phyloP scores from a whole-genome alignment of 495 filamentous ascomycete species.

The Cudoniella acicularis region DNA sequence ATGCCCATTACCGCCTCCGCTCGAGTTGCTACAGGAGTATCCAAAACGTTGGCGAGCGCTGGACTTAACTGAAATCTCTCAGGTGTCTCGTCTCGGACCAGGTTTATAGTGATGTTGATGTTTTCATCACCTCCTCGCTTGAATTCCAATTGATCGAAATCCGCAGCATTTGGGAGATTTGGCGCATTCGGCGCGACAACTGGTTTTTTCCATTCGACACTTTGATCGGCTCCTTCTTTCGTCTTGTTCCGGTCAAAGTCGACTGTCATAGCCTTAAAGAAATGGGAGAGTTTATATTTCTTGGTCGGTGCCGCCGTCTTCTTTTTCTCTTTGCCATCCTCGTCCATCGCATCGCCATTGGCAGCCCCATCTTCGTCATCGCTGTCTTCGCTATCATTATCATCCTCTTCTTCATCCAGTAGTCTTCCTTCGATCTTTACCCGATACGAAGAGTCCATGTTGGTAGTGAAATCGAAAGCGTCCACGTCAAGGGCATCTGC shows the following conservation, averaged over 20 bases:
- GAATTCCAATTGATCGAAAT: slow-evolving; percentile 91
- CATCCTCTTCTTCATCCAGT: slow-evolving; percentile 66
- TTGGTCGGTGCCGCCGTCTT: slow-evolving; percentile 37
- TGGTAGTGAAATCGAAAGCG: slow-evolving; percentile 69
- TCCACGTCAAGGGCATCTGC: slow-evolving; percentile 58
- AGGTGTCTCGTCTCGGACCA: slow-evolving; percentile 78
- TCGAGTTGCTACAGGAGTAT: slow-evolving; percentile 80
- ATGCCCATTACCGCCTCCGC: slow-evolving; percentile 83
- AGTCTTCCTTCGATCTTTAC: slow-evolving; percentile 93
- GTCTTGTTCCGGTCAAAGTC: slow-evolving; percentile 67
- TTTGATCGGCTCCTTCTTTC: slow-evolving; percentile 54
- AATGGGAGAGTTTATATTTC: slow-evolving; percentile 69
- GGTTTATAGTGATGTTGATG: slow-evolving; percentile 82
- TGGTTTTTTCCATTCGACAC: slow-evolving; percentile 70
- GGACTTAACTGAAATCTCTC: slow-evolving; percentile 78
- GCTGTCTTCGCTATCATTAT: slow-evolving; percentile 58
- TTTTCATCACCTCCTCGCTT: slow-evolving; percentile 91
- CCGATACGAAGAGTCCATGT: slow-evolving; percentile 68
- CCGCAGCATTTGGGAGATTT: slow-evolving; percentile 50
- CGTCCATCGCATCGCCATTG: slow-evolving; percentile 58
- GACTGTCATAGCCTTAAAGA: slow-evolving; percentile 87
- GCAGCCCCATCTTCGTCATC: slow-evolving; percentile 39
- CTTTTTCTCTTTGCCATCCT: slow-evolving; percentile 44
- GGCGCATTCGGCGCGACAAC: slow-evolving; percentile 49
- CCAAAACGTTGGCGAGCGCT: slow-evolving; percentile 78